These are phyloP conservation scores for Penicillium sp. DNA, from an alignment of 2,329 filamentous ascomycete species.

Conservation along the genomic window DNA sequence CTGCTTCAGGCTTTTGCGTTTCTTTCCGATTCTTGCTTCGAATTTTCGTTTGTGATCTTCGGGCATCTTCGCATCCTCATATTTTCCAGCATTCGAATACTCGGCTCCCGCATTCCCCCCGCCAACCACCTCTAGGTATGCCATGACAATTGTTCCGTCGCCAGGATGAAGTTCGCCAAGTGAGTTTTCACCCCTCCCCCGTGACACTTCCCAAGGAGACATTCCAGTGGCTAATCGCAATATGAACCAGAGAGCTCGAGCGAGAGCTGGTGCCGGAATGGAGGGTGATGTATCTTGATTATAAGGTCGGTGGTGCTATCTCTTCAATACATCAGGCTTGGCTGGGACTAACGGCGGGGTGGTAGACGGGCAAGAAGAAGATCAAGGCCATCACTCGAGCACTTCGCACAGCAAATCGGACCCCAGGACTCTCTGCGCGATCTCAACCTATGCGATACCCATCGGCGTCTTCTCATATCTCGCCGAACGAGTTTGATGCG, in stretches of 20 bases:
- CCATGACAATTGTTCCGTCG: constrained; percentile 20
- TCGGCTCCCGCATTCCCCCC: background rate
- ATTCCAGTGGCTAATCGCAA: constrained; percentile 23
- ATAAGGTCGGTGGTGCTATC: constrained; percentile 63
- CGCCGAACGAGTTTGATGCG: background rate
- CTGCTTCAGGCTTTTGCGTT: background rate
- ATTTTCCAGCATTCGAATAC: background rate
- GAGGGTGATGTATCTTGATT: constrained; percentile 91
- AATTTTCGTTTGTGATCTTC: background rate
- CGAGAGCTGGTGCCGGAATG: constrained; percentile 91
- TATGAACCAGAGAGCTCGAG: constrained; percentile 67
- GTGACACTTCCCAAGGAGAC: constrained; percentile 11
- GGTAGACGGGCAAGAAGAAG: constrained; percentile 78
- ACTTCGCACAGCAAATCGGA: constrained; percentile 60
- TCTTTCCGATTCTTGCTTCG: background rate
- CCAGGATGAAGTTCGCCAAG: constrained; percentile 65
- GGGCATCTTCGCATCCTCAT: background rate
- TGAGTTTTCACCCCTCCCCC: constrained; percentile 34
- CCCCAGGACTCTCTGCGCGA: constrained; percentile 46
- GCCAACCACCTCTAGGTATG: constrained; percentile 12
- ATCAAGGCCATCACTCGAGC: constrained; percentile 80
- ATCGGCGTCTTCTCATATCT: constrained; percentile 22
- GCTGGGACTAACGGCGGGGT: background rate
- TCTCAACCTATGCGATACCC: background rate
- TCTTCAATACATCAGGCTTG: background rate